phyloP scores from a whole-genome alignment of 345 rosid genomes.

The Citrus cavaleriei region DNA sequence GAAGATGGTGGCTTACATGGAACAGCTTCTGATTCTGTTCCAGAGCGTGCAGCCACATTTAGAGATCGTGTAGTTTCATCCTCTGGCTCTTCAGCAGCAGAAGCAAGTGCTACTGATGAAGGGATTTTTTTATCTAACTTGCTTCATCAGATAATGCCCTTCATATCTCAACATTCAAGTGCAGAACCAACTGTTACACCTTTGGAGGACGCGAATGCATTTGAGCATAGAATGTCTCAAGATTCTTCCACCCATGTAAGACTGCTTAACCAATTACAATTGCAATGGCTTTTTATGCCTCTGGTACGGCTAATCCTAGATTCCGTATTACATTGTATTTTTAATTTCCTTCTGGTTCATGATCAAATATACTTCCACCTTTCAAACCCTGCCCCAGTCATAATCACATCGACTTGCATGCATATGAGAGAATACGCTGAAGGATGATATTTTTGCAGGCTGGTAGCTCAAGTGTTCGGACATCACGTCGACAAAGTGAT shows the following conservation, averaged over 20 bases:
- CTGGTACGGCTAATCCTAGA: not conserved
- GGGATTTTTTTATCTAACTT: constrained; percentile 60
- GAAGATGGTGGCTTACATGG: constrained; percentile 38
- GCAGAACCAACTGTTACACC: constrained; percentile 21
- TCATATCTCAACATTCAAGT: constrained; percentile 36
- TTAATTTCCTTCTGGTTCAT: not conserved
- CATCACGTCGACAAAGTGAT: constrained; percentile 29
- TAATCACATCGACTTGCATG: not conserved
- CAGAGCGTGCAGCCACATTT: constrained; percentile 10
- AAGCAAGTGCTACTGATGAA: constrained; percentile 40
- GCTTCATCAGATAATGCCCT: constrained; percentile 65
- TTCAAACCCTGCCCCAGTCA: too few relatives aligned
- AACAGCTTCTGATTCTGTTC: constrained; percentile 24
- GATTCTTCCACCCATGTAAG: constrained; percentile 34
- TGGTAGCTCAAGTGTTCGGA: constrained; percentile 33
- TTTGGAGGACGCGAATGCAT: constrained; percentile 23
- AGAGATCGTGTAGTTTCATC: constrained; percentile 25
- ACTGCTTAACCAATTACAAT: not conserved
- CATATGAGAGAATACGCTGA: constrained; percentile 2
- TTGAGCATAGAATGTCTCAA: constrained; percentile 6
- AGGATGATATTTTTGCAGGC: constrained; percentile 30
- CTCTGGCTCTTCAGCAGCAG: constrained; percentile 27
- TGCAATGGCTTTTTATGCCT: not conserved
- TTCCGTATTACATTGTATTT: not conserved
- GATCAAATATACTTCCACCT: not conserved